Evolutionary conservation across 495 filamentous ascomycete genomes (phyloP).

Genomic region (Tuber brumale): DNA sequence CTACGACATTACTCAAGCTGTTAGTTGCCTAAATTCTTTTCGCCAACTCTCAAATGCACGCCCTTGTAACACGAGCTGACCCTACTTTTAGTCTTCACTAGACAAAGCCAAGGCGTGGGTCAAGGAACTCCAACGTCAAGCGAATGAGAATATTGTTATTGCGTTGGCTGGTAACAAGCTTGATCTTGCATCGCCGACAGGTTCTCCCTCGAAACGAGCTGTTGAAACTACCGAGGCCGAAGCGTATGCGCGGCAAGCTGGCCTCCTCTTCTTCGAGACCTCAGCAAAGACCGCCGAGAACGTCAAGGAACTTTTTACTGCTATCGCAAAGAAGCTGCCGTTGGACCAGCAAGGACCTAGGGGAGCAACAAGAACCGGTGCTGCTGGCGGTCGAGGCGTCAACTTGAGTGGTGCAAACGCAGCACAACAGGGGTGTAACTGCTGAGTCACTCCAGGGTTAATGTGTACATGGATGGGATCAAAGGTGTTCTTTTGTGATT

Average conservation of each 20-base stretch:
- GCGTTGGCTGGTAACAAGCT: constrained; percentile 96
- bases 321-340: constrained; percentile 92
- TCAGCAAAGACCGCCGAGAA: constrained; percentile 96
- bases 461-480: constrained; percentile 40
- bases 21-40: constrained; percentile 47
- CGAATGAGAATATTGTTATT: constrained; percentile 99
- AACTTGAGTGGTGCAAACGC: constrained; percentile 36
- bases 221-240: constrained; percentile 83
- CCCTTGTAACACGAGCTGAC: constrained; percentile 16
- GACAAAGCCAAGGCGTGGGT: constrained; percentile 99
- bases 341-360: constrained; percentile 89
- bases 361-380: constrained; percentile 63
- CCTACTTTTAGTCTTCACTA: constrained; percentile 63
- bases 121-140: constrained; percentile 97
- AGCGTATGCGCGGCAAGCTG: constrained; percentile 87
- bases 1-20: constrained; percentile 98
- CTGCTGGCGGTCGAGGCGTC: constrained; percentile 39
- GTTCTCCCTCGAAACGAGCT: constrained; percentile 78
- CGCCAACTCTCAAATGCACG: not conserved
- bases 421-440: constrained; percentile 41
- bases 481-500: constrained; percentile 28
- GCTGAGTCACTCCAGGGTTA: constrained; percentile 28
- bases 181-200: constrained; percentile 67
- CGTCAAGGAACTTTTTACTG: constrained; percentile 92
- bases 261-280: constrained; percentile 93